Percentiles rank a stretch among this genome's conserved stretches.
These are phyloP conservation scores for Isatis tinctoria DNA, from an alignment of 345 rosid species.

Conservation along the genomic window DNA sequence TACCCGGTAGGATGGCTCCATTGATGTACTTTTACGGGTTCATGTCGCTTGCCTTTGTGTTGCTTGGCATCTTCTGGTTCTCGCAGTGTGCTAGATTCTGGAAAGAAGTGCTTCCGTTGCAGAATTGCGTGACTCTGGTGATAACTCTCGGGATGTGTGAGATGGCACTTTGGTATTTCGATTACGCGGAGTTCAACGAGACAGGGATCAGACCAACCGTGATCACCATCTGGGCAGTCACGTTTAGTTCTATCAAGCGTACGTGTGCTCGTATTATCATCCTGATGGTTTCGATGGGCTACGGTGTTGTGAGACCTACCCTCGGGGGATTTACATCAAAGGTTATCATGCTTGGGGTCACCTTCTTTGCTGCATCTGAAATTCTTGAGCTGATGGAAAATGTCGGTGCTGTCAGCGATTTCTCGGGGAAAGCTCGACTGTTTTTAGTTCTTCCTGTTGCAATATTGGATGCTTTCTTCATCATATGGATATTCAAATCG, in stretches of 20 bases:
- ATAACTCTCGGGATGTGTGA: slow-evolving; percentile 91
- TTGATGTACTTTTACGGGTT: slow-evolving; percentile 80
- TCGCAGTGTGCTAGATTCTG: slow-evolving; percentile 88
- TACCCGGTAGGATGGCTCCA: slow-evolving; percentile 98
- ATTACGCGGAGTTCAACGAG: slow-evolving; percentile 84
- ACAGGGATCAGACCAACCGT: slow-evolving; percentile 84
- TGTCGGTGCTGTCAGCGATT: slow-evolving; percentile 85
- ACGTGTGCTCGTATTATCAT: slow-evolving; percentile 76
- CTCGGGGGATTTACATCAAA: slow-evolving; percentile 89
- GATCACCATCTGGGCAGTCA: slow-evolving; percentile 90
- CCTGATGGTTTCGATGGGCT: slow-evolving; percentile 90
- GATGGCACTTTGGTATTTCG: slow-evolving; percentile 97
- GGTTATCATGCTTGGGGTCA: slow-evolving; percentile 81
- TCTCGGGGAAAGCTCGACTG: slow-evolving; percentile 86
- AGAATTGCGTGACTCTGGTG: slow-evolving; percentile 83
- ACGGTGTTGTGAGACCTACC: slow-evolving; percentile 97
- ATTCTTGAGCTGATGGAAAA: slow-evolving; percentile 87
- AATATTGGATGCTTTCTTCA: slow-evolving; percentile 88
- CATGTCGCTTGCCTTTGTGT: slow-evolving; percentile 85
- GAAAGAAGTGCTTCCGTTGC: slow-evolving; percentile 86
- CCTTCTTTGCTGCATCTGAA: slow-evolving; percentile 88
- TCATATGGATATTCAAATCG: slow-evolving; percentile 90
- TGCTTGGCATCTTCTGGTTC: slow-evolving; percentile 92
- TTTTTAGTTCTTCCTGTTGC: slow-evolving; percentile 86
- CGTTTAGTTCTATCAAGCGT: slow-evolving; percentile 74